Evolutionary conservation across 2,329 filamentous ascomycete species (phyloP), one percentile per base, ranked within the genome.

Genomic region (Fusarium devonianum): DNA sequence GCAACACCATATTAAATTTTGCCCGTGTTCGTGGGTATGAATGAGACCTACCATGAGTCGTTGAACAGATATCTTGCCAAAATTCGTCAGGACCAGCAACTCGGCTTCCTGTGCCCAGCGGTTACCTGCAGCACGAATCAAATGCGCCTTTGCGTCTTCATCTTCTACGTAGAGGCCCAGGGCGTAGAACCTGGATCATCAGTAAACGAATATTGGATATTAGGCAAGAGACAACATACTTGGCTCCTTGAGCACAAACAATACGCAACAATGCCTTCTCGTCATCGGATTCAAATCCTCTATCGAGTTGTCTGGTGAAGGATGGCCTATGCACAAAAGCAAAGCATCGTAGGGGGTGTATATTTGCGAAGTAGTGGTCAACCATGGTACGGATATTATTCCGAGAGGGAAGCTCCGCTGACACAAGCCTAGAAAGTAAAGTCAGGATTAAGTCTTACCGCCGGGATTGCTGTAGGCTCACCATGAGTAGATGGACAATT

Each of bases 341-440:
- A 42, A 73, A 73, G 51, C 71, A 73, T 14, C 71, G 67, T 4
- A 73, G 65, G n/a, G 71, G 70, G 39, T 73, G 78, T 4, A 73
- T 60, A 21, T 73, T 73, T 49, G 69, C 60, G 54, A 73, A 73
- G 46, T 73, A 73, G 49, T 71, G 71, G 34, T 73, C 71, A 17
- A 73, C 67, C 4, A 72, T 65, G 0, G 65, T 66, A 11, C 71
- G 71, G 16, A 73, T 64, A 32, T 71, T 69, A 40, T 68, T 67
- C n/a, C 53, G 42, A 8, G 66, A 61, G 9, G 71, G 71, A 5
- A 73, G 67, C 9, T 63, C 67, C 12, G 67, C 54, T 5, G 69
- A 67, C 14, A 71, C 57, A 8, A 73, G 62, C 71, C 71, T 73
- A 19, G 11, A 33, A n/a, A 11, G 18, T 7, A 26, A n/a, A 21